phyloP scores from a whole-genome alignment of 1,284 basidiomycete genomes.

The Naganishia albida region DNA sequence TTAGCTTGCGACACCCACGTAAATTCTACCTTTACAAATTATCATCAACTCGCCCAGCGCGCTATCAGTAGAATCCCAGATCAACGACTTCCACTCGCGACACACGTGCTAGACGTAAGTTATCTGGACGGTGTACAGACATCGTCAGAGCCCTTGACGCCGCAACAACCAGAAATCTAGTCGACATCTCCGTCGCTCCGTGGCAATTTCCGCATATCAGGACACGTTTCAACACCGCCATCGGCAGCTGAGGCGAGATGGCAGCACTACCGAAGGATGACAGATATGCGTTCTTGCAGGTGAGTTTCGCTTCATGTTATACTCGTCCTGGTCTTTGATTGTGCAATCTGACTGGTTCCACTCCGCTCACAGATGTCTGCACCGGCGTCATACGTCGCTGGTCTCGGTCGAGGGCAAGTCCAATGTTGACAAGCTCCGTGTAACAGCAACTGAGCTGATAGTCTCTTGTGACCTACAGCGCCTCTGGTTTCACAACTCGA shows the following conservation, averaged over 20 bases:
- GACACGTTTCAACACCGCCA: background rate
- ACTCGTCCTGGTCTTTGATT: background rate
- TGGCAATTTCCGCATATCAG: background rate
- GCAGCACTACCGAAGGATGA: conserved; percentile 21
- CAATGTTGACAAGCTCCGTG: background rate
- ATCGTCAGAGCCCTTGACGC: too few relatives aligned
- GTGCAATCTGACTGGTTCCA: background rate
- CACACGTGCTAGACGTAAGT: too few relatives aligned
- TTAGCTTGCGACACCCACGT: too few relatives aligned
- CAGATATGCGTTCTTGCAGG: conserved; percentile 31
- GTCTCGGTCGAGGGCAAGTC: conserved; percentile 86
- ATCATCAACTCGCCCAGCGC: too few relatives aligned
- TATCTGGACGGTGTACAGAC: too few relatives aligned
- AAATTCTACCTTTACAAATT: too few relatives aligned
- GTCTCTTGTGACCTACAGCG: conserved; percentile 57
- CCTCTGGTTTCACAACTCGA: conserved; percentile 96
- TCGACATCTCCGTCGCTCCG: too few relatives aligned
- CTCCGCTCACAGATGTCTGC: conserved; percentile 60
- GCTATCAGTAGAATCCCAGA: too few relatives aligned
- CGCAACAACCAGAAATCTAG: too few relatives aligned
- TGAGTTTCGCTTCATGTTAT: background rate
- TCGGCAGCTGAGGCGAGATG: conserved; percentile 6
- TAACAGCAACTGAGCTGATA: conserved; percentile 11
- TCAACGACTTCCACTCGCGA: too few relatives aligned
- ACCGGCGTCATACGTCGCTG: conserved; percentile 90